Evolutionary conservation across 768 basidiomycete species (phyloP), one percentile per base, ranked within the genome.

Genomic region (Termitomyces sp.): DNA sequence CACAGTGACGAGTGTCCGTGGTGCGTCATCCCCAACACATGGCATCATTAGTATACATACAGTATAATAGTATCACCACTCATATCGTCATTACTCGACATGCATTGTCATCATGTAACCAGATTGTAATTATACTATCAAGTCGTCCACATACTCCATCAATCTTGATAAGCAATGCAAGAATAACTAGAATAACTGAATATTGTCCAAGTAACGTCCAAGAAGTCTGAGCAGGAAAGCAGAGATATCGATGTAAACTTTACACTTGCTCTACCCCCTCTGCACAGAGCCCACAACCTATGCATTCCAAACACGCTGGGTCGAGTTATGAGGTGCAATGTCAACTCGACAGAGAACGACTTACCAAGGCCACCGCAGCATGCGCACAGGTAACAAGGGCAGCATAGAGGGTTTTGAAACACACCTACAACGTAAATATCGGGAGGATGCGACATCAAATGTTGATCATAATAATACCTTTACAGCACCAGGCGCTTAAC

Each of bases 311-410:
- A 59, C 86, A 88, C 8, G 80, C 86, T 87, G 58, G 1, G 51
- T 33, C 11, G 0, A 31, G 33, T 59, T 1, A 55, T 53, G 6
- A 34, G n/a, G 15, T 3, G 18, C 20, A 18, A 33, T 63, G 18
- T 20, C 4, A 18, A 39, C 15, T 54, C 37, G 34, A 46, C 13
- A 6, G 46, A 22, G 12, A 48, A 12, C 24, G 12, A 67, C 72
- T 62, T 65, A 85, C 85, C 82, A 18, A 88, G 75, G 41, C 87
- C 87, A 57, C 87, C 86, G 58, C 86, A 88, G 68, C 85, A 88
- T 4, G 87, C 87, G 61, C 87, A 88, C 8, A 87, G 74, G 67
- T 89, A 89, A 65, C 87, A 88, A 0, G 87, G 87, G 63, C 85
- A 87, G 63, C 85, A 88, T 0, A 80, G 72, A 2, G 86, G 86